Evolutionary conservation across 2,329 filamentous ascomycete genomes (phyloP).

Genomic region (Ceratocystis eucalypticola): DNA sequence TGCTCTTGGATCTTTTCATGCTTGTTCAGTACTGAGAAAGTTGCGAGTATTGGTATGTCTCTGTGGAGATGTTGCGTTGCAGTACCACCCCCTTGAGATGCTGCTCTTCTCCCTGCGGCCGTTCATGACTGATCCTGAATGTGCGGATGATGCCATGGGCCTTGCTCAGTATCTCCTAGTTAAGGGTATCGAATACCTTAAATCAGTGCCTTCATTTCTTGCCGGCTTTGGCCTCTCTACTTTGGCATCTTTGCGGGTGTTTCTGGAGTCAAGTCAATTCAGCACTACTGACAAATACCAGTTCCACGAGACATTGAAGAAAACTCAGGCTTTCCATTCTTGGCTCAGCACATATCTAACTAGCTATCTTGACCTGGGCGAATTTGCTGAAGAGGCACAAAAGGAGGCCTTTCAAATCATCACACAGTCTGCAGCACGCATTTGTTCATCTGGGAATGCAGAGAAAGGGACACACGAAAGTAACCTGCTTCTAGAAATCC

Average conservation of each 20-base stretch:
- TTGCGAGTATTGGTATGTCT: constrained; percentile 69
- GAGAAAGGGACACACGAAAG: constrained; percentile 61
- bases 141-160: constrained; percentile 79
- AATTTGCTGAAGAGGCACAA: constrained; percentile 36
- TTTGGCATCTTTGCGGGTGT: constrained; percentile 62
- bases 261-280: constrained; percentile 60
- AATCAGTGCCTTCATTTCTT: constrained; percentile 56
- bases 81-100: constrained; percentile 82
- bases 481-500: constrained; percentile 61
- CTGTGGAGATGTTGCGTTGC: constrained; percentile 56
- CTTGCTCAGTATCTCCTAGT: constrained; percentile 72
- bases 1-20: constrained; percentile 73
- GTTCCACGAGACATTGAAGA: constrained; percentile 61
- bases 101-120: constrained; percentile 65
- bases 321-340: constrained; percentile 58
- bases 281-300: constrained; percentile 78
- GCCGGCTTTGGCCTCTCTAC: constrained; percentile 69
- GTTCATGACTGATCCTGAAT: constrained; percentile 71
- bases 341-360: constrained; percentile 65
- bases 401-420: constrained; percentile 50
- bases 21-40: constrained; percentile 75
- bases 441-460: constrained; percentile 56
- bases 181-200: constrained; percentile 52
- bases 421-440: constrained; percentile 51
- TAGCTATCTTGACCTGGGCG: constrained; percentile 40